Evolutionary conservation across 2,329 filamentous ascomycete genomes (phyloP).

Genomic region (Aureobasidium melanogenum): DNA sequence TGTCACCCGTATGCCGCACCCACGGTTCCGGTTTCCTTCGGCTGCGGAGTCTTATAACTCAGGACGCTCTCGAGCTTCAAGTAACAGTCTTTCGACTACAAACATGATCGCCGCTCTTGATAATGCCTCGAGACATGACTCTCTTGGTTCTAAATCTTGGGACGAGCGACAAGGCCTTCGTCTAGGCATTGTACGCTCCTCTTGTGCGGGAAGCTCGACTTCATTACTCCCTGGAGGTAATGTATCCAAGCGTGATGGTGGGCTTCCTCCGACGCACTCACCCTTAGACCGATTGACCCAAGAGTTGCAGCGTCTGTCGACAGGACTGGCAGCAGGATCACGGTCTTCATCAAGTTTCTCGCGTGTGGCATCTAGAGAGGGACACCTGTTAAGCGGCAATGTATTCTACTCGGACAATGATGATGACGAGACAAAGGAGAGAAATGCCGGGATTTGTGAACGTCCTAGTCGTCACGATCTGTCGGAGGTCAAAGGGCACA

Average conservation of each 20-base stretch:
- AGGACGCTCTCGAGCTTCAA: not conserved
- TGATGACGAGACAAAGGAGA: not conserved
- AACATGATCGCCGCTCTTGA: not conserved
- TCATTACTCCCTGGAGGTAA: not conserved
- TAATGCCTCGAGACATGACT: not conserved
- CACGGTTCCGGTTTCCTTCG: not conserved
- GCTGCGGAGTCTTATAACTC: not conserved
- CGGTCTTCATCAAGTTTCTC: not conserved
- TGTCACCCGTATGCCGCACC: not conserved
- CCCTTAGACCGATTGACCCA: slow-evolving; percentile 25
- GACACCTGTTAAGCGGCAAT: not conserved
- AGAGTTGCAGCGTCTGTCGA: slow-evolving; percentile 21
- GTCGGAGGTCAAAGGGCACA: not conserved
- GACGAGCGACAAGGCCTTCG: not conserved
- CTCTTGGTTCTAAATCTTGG: not conserved
- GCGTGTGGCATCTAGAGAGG: not conserved
- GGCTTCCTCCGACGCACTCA: slow-evolving; percentile 19
- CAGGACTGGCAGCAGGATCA: not conserved
- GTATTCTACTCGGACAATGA: not conserved
- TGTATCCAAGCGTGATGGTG: not conserved
- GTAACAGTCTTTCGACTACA: not conserved
- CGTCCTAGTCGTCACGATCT: not conserved
- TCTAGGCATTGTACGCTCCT: not conserved
- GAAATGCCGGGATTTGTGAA: not conserved
- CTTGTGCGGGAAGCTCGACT: not conserved